Percentiles rank a stretch among this genome's conserved stretches.
These are phyloP conservation scores for barley (Hordeum vulgare) DNA, from an alignment of 176 grass and related monocot species.

Conservation along the genomic window DNA sequence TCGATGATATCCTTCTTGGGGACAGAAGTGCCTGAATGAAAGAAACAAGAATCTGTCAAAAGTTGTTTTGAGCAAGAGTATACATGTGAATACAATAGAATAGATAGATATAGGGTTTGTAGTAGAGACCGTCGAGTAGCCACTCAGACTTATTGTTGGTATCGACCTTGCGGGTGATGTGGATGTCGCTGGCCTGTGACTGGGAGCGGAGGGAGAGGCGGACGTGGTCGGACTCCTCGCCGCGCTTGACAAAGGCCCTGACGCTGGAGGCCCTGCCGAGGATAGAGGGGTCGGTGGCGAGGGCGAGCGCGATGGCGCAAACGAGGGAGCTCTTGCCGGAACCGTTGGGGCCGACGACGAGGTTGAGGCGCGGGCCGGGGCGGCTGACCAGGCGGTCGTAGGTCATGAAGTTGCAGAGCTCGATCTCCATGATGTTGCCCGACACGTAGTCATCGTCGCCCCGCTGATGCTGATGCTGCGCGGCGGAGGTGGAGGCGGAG, in stretches of 20 bases:
- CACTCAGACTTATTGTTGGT: slow-evolving; percentile 83
- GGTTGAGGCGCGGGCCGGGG: slow-evolving; percentile 77
- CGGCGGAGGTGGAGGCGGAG: not conserved
- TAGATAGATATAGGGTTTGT: too few relatives aligned
- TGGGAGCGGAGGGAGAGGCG: slow-evolving; percentile 71
- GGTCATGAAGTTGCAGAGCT: slow-evolving; percentile 92
- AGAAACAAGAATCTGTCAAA: not conserved
- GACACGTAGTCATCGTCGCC: slow-evolving; percentile 86
- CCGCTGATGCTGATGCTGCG: slow-evolving; percentile 22
- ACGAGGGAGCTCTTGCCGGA: slow-evolving; percentile 93
- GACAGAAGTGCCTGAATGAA: slow-evolving; percentile 46
- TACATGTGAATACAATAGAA: too few relatives aligned
- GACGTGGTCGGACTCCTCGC: slow-evolving; percentile 68
- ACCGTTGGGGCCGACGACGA: slow-evolving; percentile 85
- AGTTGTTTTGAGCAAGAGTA: too few relatives aligned
- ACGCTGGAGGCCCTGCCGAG: slow-evolving; percentile 82
- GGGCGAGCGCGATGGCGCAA: slow-evolving; percentile 77
- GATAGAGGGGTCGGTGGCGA: slow-evolving; percentile 55
- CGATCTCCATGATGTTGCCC: slow-evolving; percentile 90
- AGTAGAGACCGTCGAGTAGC: slow-evolving; percentile 78
- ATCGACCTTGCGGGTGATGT: slow-evolving; percentile 78
- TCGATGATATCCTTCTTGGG: slow-evolving; percentile 63
- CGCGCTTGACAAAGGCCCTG: slow-evolving; percentile 76
- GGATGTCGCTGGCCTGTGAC: slow-evolving; percentile 33
- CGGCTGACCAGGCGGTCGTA: slow-evolving; percentile 69